Base-by-base conservation (phyloP, 495 filamentous ascomycete genomes). In the Tuber calosporum region DNA sequence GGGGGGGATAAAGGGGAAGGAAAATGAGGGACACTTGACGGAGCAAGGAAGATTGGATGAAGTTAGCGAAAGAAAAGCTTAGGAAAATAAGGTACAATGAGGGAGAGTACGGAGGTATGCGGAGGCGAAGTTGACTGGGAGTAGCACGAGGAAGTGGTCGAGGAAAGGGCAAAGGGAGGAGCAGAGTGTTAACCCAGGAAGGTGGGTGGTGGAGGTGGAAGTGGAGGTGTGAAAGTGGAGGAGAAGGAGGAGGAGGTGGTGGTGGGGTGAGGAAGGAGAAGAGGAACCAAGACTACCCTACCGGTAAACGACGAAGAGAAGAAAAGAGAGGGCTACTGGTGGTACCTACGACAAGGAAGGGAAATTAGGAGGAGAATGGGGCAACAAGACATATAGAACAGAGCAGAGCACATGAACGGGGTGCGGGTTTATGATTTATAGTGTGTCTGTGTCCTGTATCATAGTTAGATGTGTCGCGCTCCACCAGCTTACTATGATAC, bases 21-120 rank as follows among this genome's bases (percentile, higher is more conserved):
- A 43, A 48, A 72, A 58, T n/a, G 75, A 40, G 68, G 42, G 68
- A 42, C 70, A 74, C 67, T 42, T 67, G 67, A 73, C 39, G n/a
- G 69, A 37, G 74, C 72, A 71, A 71, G 67, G 68, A 78, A 78
- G 76, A 73, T 78, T 70, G 76, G 76, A 78, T 36, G 75, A 77
- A 78, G 76, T 71, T 77, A 78, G 53, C 53, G 53, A 62, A 19
- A 6, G 53, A 62, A 62, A 17, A 11, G 53, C 4, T 34, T 34
- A 17, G 53, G 53, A 34, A 62, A 62, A 34, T 34, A 62, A 62
- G 53, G 13, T 34, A 62, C 4, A 34, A 62, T 26, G 26, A 62
- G 15, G 53, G 26, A 62, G 8, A 34, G n/a, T 13, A 34, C 26
- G 30, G 30, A 62, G 30, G 53, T 3, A 30, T 62, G 26, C 53